Conservation (phyloP, 1,284 basidiomycete genomes). For the Cryptococcus sp. region DNA sequence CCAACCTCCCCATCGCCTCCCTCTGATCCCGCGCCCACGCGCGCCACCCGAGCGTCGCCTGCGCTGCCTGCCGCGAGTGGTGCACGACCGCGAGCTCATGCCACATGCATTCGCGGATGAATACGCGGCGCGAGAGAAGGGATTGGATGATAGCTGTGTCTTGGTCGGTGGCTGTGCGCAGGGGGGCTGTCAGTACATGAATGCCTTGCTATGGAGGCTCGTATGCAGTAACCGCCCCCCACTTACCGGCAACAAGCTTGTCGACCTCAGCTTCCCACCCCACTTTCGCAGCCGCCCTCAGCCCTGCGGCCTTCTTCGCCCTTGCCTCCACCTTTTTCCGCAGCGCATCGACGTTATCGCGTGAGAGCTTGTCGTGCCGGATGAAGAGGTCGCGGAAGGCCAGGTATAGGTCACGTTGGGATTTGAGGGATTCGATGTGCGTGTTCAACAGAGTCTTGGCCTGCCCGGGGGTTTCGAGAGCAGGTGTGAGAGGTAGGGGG, state of each 20-base stretch:
- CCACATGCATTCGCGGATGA: conserved; percentile 86
- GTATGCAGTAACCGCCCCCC: conserved; percentile 64
- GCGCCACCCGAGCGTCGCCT: conserved; percentile 70
- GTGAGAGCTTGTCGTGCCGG: conserved; percentile 72
- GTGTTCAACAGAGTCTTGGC: conserved; percentile 15
- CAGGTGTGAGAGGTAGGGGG: background rate
- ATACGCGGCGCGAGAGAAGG: conserved; percentile 69
- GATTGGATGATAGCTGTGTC: conserved; percentile 56
- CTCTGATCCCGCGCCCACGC: conserved; percentile 68
- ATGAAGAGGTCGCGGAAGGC: conserved; percentile 78
- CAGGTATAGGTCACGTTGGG: conserved; percentile 81
- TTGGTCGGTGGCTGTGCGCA: conserved; percentile 35
- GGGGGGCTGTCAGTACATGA: no score
- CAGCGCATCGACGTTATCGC: conserved; percentile 78
- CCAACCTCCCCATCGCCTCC: conserved; percentile 60
- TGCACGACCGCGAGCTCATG: conserved; percentile 82
- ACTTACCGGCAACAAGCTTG: conserved; percentile 54
- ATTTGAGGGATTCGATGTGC: conserved; percentile 53
- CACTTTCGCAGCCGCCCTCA: conserved; percentile 54
- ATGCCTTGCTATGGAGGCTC: no score
- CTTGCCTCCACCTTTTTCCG: conserved; percentile 76
- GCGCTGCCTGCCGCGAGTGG: conserved; percentile 79
- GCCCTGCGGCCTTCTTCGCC: conserved; percentile 68
- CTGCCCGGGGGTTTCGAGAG: conserved; percentile 12
- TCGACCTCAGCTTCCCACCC: conserved; percentile 80